phyloP scores from a whole-genome alignment of 2,329 filamentous ascomycete genomes.

The Ustilaginoidea virens region DNA sequence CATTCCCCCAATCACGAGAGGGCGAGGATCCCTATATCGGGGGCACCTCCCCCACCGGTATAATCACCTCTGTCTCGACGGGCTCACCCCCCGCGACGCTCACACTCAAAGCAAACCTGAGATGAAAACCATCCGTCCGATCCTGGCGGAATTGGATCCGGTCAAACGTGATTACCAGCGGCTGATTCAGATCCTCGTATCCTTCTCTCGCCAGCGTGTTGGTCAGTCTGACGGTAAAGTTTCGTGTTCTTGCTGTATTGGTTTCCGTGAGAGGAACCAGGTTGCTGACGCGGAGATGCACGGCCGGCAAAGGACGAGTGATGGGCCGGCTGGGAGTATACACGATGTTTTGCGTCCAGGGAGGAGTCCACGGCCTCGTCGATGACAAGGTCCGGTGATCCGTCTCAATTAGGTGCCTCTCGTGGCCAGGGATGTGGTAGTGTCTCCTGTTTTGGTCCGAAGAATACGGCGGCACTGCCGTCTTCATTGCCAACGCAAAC shows the following conservation, averaged over 20 bases:
- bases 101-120: constrained; percentile 1
- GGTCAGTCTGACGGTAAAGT: background rate
- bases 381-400: background rate
- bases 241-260: too few relatives aligned
- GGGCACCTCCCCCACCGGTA: too few relatives aligned
- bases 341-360: background rate
- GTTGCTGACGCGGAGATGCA: constrained; percentile 1
- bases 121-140: background rate
- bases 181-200: background rate
- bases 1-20: too few relatives aligned
- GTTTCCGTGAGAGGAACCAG: background rate
- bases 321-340: constrained; percentile 2
- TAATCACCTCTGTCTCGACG: too few relatives aligned
- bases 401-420: background rate
- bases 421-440: background rate
- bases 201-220: constrained; percentile 1
- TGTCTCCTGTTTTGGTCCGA: background rate
- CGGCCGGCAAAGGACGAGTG: constrained; percentile 1
- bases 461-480: constrained; percentile 4
- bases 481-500: constrained; percentile 8
- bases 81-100: background rate
- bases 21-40: too few relatives aligned
- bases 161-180: background rate
- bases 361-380: background rate
- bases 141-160: background rate